A percentile compares a stretch with the other conserved stretches of the same genome.
phyloP scores from a whole-genome alignment of 1,139 yeast species.

The Candida frijolesensis region DNA sequence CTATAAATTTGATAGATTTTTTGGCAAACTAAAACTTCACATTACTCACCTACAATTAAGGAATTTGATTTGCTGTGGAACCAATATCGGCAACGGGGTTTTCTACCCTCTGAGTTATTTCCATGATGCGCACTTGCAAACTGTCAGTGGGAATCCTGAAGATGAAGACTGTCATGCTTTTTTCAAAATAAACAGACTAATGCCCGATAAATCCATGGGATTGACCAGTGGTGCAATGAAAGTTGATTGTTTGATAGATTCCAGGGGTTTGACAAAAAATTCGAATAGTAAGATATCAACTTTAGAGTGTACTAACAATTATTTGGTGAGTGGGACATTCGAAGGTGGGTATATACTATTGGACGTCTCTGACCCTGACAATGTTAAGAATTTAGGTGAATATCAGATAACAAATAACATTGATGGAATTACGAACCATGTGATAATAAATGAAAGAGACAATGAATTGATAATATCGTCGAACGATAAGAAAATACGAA shows the following conservation, averaged over 20 bases:
- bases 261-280: constrained; percentile 31
- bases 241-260: constrained; percentile 42
- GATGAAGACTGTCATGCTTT: constrained; percentile 32
- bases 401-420: constrained; percentile 42
- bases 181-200: constrained; percentile 40
- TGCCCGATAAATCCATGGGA: constrained; percentile 25
- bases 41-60: constrained; percentile 61
- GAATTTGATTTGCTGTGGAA: constrained; percentile 50
- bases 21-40: constrained; percentile 47
- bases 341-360: constrained; percentile 53
- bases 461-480: constrained; percentile 43
- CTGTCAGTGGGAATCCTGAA: constrained; percentile 19
- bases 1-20: constrained; percentile 45
- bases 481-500: constrained; percentile 49
- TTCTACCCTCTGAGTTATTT: constrained; percentile 44
- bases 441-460: constrained; percentile 35
- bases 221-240: constrained; percentile 26
- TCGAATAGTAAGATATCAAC: constrained; percentile 51
- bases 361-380: constrained; percentile 28
- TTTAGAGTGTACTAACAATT: constrained; percentile 43
- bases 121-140: constrained; percentile 34
- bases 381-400: constrained; percentile 33
- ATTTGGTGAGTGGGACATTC: constrained; percentile 56
- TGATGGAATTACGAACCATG: constrained; percentile 61
- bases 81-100: constrained; percentile 36